Base-by-base conservation (phyloP, 2,329 filamentous ascomycete species). In the Cordyceps cateniannulata region DNA sequence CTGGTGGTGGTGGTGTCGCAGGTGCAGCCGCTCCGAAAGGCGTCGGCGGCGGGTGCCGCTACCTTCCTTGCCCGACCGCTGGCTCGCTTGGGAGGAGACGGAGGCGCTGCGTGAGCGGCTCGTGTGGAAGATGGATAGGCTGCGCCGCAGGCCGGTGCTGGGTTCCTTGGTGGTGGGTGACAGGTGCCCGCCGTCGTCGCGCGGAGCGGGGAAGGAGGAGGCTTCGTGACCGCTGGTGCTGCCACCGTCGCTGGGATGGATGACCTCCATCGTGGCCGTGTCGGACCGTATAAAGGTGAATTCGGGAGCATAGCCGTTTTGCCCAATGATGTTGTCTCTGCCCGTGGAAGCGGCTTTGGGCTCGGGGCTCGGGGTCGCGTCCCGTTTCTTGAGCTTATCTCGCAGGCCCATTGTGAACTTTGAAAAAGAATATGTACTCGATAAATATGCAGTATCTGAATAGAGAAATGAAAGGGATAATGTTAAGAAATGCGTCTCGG, bases 271-370 rank as follows among this genome's bases (percentile, higher is more conserved):
- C 1, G 87, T 86, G 65, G 86, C 76, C 1, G 93, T 96, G 70
- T 96, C 93, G 65, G 90, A 88, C 63, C 92, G 88, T 69, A 95
- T 82, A 76, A 97, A 91, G 64, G 82, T 91, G 77, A 97, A 91
- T 66, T 90, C 86, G 61, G 88, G 86, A 1, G 79, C 71, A 25
- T 51, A 29, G 18, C 48, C 48, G 35, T 48, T 45, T 56, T 71
- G 61, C 12, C 48, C 47, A 38, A 44, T 58, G 14, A 40, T 44
- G 38, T 51, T 44, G 45, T 18, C 63, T 77, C 70, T 59, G 67
- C 73, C 67, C 63, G 76, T 72, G 40, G 38, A 42, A 2, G 71
- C 66, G 48, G 66, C 67, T 25, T 73, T 69, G 12, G 38, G 20
- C 14, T 38, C 47, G n/a, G 48, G 18, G 16, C 18, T 75, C 73